Percentiles rank a stretch among this genome's conserved stretches.
phyloP scores from a whole-genome alignment of 2,329 filamentous ascomycete genomes.

The Verticillium tricorpus region DNA sequence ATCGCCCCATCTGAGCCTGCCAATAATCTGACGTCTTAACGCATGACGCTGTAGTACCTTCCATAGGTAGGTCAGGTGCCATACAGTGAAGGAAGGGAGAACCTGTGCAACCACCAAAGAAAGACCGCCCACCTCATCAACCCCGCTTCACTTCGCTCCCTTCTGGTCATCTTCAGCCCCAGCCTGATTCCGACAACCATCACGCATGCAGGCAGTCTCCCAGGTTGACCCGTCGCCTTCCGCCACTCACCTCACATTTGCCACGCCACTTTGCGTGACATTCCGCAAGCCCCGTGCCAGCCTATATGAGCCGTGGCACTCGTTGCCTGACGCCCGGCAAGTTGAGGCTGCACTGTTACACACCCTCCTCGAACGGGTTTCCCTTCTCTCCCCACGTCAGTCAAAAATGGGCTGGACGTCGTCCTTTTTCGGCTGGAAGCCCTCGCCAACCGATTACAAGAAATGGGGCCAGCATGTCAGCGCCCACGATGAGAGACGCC shows the following conservation, averaged over 20 bases:
- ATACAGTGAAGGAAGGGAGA: too few species aligned
- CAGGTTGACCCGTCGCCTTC: neutral
- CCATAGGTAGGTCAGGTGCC: too few species aligned
- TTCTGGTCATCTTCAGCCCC: neutral
- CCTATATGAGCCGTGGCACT: neutral
- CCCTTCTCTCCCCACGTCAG: neutral
- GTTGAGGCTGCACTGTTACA: neutral
- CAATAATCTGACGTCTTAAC: too few species aligned
- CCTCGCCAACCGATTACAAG: neutral
- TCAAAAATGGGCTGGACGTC: neutral
- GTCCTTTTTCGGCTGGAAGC: neutral
- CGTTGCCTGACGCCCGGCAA: neutral
- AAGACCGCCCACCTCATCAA: neutral
- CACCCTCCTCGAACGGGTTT: neutral
- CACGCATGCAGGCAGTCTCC: neutral
- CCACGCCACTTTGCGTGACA: neutral
- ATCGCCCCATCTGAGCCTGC: too few species aligned
- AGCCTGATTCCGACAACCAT: neutral
- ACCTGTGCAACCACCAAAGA: too few species aligned
- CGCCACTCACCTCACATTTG: neutral
- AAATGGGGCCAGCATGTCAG: neutral
- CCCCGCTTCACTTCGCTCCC: neutral
- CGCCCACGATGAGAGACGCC: neutral
- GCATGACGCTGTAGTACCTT: too few species aligned
- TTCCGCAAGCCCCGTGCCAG: neutral